phyloP scores from a whole-genome alignment of 768 basidiomycete species.

The Lanmaoa pseudosensibilis region DNA sequence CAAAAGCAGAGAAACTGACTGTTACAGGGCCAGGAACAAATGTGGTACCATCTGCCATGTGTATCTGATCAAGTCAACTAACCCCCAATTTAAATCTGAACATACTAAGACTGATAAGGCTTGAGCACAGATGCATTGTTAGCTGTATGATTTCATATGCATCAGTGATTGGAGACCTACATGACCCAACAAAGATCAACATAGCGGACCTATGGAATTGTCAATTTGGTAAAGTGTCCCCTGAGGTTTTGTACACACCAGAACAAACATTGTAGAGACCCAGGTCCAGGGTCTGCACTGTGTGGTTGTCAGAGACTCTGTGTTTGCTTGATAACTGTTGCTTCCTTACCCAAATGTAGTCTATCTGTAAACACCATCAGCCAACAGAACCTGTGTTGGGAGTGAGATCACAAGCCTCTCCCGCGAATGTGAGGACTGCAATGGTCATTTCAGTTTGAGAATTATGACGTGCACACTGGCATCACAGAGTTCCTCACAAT shows the following conservation, averaged over 20 bases:
- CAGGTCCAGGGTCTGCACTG: conserved; percentile 9
- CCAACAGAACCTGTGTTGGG: not conserved
- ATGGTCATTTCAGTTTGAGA: not conserved
- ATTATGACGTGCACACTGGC: no score
- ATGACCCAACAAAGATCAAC: not conserved
- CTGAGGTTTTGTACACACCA: not conserved
- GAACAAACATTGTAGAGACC: conserved; percentile 10
- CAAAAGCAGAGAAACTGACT: not conserved
- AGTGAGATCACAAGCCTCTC: not conserved
- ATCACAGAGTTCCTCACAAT: not conserved
- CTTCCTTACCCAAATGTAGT: conserved; percentile 14
- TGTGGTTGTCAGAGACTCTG: not conserved
- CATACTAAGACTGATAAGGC: not conserved
- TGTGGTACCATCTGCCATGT: not conserved
- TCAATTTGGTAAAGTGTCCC: not conserved
- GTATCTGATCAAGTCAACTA: not conserved
- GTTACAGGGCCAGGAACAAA: not conserved
- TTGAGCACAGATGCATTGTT: not conserved
- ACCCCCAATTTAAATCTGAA: not conserved
- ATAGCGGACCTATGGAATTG: not conserved
- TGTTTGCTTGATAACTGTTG: no score
- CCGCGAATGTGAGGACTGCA: not conserved
- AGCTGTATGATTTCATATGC: not conserved
- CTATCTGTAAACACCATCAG: not conserved
- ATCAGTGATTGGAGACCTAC: not conserved